Base-by-base conservation (phyloP, 495 filamentous ascomycete genomes). In the Neurospora sp. region DNA sequence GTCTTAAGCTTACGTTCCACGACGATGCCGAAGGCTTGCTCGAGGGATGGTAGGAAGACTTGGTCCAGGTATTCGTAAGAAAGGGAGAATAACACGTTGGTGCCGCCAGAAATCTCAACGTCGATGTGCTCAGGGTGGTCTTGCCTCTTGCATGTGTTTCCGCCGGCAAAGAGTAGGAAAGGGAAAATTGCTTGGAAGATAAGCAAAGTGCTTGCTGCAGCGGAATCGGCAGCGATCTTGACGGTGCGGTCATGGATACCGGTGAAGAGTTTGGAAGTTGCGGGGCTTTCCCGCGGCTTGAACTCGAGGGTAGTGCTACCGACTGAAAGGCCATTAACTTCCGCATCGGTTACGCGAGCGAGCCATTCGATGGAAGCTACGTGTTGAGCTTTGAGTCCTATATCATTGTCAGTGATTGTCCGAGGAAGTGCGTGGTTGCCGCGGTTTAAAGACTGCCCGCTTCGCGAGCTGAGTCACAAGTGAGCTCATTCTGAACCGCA, bases 121-220 rank as follows among this genome's bases (percentile, higher is more conserved):
- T 82, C 83, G 39, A 90, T 82, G 2, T 84, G 85, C 9, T 34
- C 31, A 4, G 28, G 43, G 19, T 62, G 31, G 2, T 83, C 78
- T 66, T 66, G 54, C 11, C 28, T 66, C 17, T 77, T 78, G 38
- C 70, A 74, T 5, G 79, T 81, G 59, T 78, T 83, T 17, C 54
- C 54, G 39, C 84, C 84, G 1, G 88, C 85, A 73, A 90, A 89
- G 3, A 96, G 79, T 4, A 96, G 79, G 79, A 90, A 94, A 0
- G 94, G 94, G 48, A 96, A 88, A 5, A 97, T 81, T 3, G 94
- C 91, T 81, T 97, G 94, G 75, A 96, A 88, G 37, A 95, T 88
- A n/a, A 96, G 84, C 71, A 90, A 83, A 0, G 92, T 86, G 59
- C 87, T 89, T 0, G 85, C 83, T 3, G 84, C 85, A 13, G 74